These are phyloP conservation scores for Blastocystis sp. DNA, from an alignment of 352 stramenopile genomes.

Conservation along the genomic window DNA sequence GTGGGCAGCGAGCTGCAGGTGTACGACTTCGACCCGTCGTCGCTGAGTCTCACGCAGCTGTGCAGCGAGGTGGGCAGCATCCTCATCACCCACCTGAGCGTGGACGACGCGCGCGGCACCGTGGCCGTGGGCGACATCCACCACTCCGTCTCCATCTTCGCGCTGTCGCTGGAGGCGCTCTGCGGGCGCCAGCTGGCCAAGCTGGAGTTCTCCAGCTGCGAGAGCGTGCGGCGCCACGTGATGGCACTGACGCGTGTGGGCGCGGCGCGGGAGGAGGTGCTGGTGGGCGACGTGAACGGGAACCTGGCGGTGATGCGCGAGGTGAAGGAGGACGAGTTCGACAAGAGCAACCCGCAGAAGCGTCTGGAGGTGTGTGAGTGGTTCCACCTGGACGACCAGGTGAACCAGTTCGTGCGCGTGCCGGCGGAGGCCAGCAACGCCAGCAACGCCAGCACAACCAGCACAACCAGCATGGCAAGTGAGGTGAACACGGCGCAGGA, in stretches of 20 bases:
- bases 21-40: slow-evolving; percentile 1
- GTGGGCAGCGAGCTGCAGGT: slow-evolving; percentile 52
- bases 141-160: slow-evolving; percentile 18
- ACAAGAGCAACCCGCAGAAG: slow-evolving; percentile 39
- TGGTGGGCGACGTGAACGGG: slow-evolving; percentile 52
- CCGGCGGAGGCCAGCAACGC: background rate
- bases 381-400: slow-evolving; percentile 58
- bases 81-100: background rate
- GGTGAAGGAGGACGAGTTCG: slow-evolving; percentile 27
- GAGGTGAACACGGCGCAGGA: background rate
- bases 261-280: background rate
- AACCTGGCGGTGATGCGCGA: slow-evolving; percentile 21
- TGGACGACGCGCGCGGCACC: background rate
- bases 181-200: background rate
- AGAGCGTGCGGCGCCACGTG: slow-evolving; percentile 29
- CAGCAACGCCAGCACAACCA: background rate
- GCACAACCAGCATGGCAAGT: background rate
- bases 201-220: slow-evolving; percentile 4
- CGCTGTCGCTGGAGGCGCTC: background rate
- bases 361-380: slow-evolving; percentile 5
- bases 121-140: slow-evolving; percentile 37
- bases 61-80: background rate
- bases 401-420: slow-evolving; percentile 27
- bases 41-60: background rate
- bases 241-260: slow-evolving; percentile 1